Base-by-base conservation (phyloP, 2,329 filamentous ascomycete genomes). In the Pseudogymnoascus sp. region DNA sequence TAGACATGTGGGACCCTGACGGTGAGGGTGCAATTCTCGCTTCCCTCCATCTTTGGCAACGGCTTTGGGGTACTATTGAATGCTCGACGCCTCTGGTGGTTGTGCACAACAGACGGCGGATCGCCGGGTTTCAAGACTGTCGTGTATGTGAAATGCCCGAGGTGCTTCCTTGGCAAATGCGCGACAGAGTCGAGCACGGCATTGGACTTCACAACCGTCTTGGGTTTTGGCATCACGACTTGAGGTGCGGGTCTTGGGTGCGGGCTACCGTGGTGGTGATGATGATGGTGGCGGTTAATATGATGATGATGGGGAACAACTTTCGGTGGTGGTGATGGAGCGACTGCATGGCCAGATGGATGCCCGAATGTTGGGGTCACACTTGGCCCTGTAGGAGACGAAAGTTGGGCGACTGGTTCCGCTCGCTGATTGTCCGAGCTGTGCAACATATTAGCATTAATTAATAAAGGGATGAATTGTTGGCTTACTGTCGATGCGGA, bases 1-100 rank as follows among this genome's bases (percentile, higher is more conserved):
- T 94, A 91, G 58, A 89, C 84, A 29, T 89, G 85, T 1, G 92
- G 88, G 5, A 99, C 86, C 69, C 94, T 90, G 64, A 99, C 82
- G 0, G 91, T 97, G 65, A 95, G 85, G 0, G 90, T 95, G 72
- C 91, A 96, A 69, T 97, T 97, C 48, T 83, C 86, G 66, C 88
- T 77, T 61, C 86, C 85, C 66, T 81, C 77, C 40, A 93, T 90
- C 64, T 84, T 83, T 0, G 93, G 93, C 1, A 97, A 78, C 0
- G 89, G 88, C 60, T 82, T 86, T 0, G 89, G 90, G 29, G 77
- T 82, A 21, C 80, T 82, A 4, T 78, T 79, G 66, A 83, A 86
- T 40, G 82, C 79, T 79, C 76, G 66, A 80, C 80, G 61, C 75
- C 75, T n/a, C 72, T 72, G 60, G 71, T 73, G 12, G 69, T 61